phyloP scores from a whole-genome alignment of 495 filamentous ascomycete genomes.

The Lasiosphaeria ovina region DNA sequence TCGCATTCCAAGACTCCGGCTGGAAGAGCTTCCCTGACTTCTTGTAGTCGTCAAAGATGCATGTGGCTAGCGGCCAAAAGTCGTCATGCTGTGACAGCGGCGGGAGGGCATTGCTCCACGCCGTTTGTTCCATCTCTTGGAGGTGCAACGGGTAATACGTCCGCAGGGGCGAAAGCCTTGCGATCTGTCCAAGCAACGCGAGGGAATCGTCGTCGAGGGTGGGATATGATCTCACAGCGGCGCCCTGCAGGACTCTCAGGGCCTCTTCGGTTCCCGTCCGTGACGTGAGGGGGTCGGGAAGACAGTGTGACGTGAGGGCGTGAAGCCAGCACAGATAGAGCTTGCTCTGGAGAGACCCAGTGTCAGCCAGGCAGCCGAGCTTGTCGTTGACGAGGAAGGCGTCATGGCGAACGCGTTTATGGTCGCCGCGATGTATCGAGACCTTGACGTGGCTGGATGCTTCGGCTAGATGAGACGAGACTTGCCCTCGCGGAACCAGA shows the following conservation, averaged over 20 bases:
- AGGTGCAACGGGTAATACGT: slow-evolving; percentile 26
- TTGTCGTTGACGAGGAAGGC: slow-evolving; percentile 47
- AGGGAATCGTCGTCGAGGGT: slow-evolving; percentile 40
- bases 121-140: slow-evolving; percentile 29
- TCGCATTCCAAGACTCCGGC: slow-evolving; percentile 1
- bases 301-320: slow-evolving; percentile 56
- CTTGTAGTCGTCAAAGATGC: slow-evolving; percentile 42
- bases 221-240: slow-evolving; percentile 51
- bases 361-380: slow-evolving; percentile 50
- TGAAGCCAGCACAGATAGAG: slow-evolving; percentile 57
- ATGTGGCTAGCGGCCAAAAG: slow-evolving; percentile 41
- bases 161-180: slow-evolving; percentile 50
- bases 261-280: slow-evolving; percentile 64
- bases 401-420: slow-evolving; percentile 26
- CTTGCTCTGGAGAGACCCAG: slow-evolving; percentile 53
- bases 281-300: slow-evolving; percentile 56
- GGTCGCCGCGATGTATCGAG: slow-evolving; percentile 23
- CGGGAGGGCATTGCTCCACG: slow-evolving; percentile 32
- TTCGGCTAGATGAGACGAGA: slow-evolving; percentile 16
- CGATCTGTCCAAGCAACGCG: slow-evolving; percentile 43
- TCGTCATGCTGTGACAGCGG: slow-evolving; percentile 51
- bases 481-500: slow-evolving; percentile 50
- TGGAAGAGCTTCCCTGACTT: slow-evolving; percentile 23
- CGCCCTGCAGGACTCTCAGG: slow-evolving; percentile 48
- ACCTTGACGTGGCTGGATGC: slow-evolving; percentile 44